Evolutionary conservation across 2,329 filamentous ascomycete species (phyloP), one percentile per base, ranked within the genome.

Genomic region (Fusarium falciforme): DNA sequence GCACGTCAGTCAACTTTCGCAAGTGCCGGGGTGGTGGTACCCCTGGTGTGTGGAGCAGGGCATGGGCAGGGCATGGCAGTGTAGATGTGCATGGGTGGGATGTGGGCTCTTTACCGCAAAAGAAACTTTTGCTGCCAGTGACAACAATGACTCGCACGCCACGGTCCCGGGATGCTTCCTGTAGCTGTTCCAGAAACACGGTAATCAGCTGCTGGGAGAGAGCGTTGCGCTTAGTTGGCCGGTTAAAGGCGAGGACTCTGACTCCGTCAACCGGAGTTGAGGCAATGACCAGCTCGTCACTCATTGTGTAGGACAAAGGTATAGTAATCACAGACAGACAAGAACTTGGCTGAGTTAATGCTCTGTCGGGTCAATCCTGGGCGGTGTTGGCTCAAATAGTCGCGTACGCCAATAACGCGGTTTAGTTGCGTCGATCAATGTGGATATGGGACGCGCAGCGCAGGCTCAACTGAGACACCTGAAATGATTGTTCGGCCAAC

Each of bases 161-260:
- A 55, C 76, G 54, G 42, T 80, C 77, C 25, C 42, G 75, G 55
- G 76, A 76, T 29, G 71, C 79, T 44, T 59, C 72, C 60, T 49
- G 69, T 25, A 81, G 76, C 55, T 75, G 77, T 55, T 67, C 76
- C 25, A 84, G 78, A 20, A 88, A 79, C 47, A 88, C 83, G 71
- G 79, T 77, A 73, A 89, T 87, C 83, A 89, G 85, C 55, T 79
- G 79, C 64, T 84, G 82, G 2, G 88, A 89, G 73, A 90, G 85
- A 25, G 89, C 89, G 82, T 91, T 91, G 72, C 87, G 84, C 76
- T 90, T 90, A 33, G 84, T 82, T 3, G 87, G 89, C 6, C 89
- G 84, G 80, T 89, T 88, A 64, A 89, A 78, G 17, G 85, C 84
- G 62, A 90, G 75, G 12, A 89, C 77, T 17, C 87, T 82, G 33